These are phyloP conservation scores for Rasamsonia emersonii DNA, from an alignment of 2,329 filamentous ascomycete genomes.

Conservation along the genomic window DNA sequence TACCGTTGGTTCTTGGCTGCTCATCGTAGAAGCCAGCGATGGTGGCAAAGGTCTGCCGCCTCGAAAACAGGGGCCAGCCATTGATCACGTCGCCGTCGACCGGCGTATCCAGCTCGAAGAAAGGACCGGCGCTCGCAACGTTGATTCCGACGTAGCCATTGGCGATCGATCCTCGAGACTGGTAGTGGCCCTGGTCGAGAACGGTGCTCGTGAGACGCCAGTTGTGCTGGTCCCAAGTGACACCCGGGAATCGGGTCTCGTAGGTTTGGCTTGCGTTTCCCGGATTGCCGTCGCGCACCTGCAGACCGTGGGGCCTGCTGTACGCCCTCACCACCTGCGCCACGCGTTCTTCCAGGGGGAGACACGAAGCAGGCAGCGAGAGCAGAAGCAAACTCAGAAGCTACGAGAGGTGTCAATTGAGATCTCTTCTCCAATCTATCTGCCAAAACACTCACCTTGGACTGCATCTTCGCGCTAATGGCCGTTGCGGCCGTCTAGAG, in stretches of 20 bases:
- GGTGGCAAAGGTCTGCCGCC: conserved; percentile 57
- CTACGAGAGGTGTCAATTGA: not conserved
- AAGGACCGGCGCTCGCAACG: conserved; percentile 54
- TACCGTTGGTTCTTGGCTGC: conserved; percentile 49
- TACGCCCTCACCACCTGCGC: conserved; percentile 3
- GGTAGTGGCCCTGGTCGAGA: conserved; percentile 51
- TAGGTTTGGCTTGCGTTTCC: conserved; percentile 27
- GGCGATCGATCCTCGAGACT: conserved; percentile 51
- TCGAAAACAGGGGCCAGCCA: conserved; percentile 60
- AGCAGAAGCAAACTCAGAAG: conserved; percentile 3
- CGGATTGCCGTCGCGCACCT: conserved; percentile 3
- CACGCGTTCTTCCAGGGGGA: conserved; percentile 4
- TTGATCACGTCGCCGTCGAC: conserved; percentile 47
- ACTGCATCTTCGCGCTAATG: no score
- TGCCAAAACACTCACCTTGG: no score
- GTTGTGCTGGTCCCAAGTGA: conserved; percentile 51
- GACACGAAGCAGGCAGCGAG: not conserved
- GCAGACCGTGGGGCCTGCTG: not conserved
- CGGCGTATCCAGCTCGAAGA: conserved; percentile 50
- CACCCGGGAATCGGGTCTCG: conserved; percentile 42
- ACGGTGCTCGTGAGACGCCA: conserved; percentile 48
- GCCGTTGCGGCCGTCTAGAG: no score
- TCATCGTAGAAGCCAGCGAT: conserved; percentile 59
- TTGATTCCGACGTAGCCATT: conserved; percentile 60
- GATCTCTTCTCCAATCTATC: no score